Conservation (phyloP, 192 early-diverging fungal genomes). For the Linnemannia hyalina region DNA sequence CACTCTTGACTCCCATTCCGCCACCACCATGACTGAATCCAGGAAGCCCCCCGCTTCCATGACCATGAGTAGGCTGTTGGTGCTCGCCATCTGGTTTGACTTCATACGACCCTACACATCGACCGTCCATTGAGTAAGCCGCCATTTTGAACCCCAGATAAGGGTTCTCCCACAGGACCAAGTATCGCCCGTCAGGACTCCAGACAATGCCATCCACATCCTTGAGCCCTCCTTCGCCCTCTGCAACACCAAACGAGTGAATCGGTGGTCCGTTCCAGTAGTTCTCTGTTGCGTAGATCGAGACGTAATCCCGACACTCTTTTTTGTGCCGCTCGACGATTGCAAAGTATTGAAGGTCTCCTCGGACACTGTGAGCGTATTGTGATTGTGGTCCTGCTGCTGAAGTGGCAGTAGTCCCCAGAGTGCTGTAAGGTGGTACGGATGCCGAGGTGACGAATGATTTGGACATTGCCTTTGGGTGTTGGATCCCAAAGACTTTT, state of each 20-base stretch:
- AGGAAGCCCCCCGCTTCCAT: slow-evolving; percentile 57
- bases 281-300: slow-evolving; percentile 44
- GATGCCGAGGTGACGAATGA: slow-evolving; percentile 37
- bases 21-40: slow-evolving; percentile 56
- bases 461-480: slow-evolving; percentile 35
- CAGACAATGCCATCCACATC: slow-evolving; percentile 83
- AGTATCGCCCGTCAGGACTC: slow-evolving; percentile 88
- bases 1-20: slow-evolving; percentile 83
- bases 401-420: slow-evolving; percentile 43
- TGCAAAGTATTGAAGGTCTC: slow-evolving; percentile 43
- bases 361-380: slow-evolving; percentile 29
- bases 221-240: slow-evolving; percentile 64
- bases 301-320: slow-evolving; percentile 43
- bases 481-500: slow-evolving; percentile 19
- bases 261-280: slow-evolving; percentile 38
- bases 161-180: slow-evolving; percentile 81
- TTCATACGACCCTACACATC: slow-evolving; percentile 25
- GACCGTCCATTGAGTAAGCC: slow-evolving; percentile 38
- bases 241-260: slow-evolving; percentile 32
- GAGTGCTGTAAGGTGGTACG: slow-evolving; percentile 39
- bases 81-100: background rate
- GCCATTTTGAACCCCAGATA: slow-evolving; percentile 67
- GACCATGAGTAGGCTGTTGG: background rate
- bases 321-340: slow-evolving; percentile 38
- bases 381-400: slow-evolving; percentile 19